Conservation (phyloP, 2,329 filamentous ascomycete species). For the Metarhizium anisopliae region DNA sequence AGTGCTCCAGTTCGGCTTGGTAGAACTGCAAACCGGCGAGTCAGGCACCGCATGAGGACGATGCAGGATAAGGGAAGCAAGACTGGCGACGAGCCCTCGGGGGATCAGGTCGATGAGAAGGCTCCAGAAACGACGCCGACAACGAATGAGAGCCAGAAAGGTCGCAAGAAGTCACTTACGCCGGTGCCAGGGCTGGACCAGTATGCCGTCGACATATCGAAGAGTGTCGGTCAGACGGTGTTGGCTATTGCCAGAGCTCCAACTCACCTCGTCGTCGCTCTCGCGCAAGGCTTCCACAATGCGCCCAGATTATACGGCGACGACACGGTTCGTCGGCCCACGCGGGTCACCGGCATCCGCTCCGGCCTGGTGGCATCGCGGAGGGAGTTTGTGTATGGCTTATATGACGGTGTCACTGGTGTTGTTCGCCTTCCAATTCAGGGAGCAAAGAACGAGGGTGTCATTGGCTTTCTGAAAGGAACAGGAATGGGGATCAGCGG, state of each 20-base stretch:
- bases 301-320: conserved; percentile 63
- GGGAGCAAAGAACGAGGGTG: conserved; percentile 46
- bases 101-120: background rate
- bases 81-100: background rate
- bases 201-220: conserved; percentile 40
- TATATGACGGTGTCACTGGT: conserved; percentile 58
- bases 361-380: conserved; percentile 55
- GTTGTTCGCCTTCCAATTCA: conserved; percentile 50
- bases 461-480: conserved; percentile 39
- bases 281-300: conserved; percentile 64
- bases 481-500: conserved; percentile 55
- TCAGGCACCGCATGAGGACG: conserved; percentile 32
- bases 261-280: conserved; percentile 49
- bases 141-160: conserved; percentile 1
- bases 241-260: conserved; percentile 46
- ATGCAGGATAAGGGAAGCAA: conserved; percentile 36
- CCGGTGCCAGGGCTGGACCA: conserved; percentile 15
- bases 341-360: conserved; percentile 54
- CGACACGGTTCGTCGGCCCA: conserved; percentile 55
- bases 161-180: background rate
- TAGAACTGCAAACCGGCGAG: conserved; percentile 45
- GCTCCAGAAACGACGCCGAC: conserved; percentile 6
- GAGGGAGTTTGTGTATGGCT: conserved; percentile 51
- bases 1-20: conserved; percentile 54
- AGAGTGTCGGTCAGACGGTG: conserved; percentile 41